These are phyloP conservation scores for Phytophthora hybrid DNA, from an alignment of 352 stramenopile genomes.

Conservation along the genomic window DNA sequence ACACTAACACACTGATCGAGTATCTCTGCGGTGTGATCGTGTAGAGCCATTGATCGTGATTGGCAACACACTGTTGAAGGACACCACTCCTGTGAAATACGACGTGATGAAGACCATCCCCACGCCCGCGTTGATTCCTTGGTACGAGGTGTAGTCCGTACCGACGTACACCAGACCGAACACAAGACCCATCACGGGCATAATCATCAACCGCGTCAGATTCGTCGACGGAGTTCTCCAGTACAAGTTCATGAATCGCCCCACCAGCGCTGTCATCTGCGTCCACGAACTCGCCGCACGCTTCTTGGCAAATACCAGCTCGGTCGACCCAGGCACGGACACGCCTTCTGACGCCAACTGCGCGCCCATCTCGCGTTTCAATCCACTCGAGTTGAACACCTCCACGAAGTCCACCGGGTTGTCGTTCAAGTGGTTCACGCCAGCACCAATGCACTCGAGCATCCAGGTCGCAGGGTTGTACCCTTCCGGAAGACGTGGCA, in stretches of 20 bases:
- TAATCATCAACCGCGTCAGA: slow-evolving; percentile 17
- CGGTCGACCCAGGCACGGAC: slow-evolving; percentile 8
- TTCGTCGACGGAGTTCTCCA: slow-evolving; percentile 33
- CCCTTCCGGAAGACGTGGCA: slow-evolving; percentile 49
- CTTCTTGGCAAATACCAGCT: slow-evolving; percentile 47
- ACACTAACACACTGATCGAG: slow-evolving; percentile 44
- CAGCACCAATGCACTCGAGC: slow-evolving; percentile 81
- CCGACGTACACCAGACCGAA: slow-evolving; percentile 26
- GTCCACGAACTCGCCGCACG: slow-evolving; percentile 37
- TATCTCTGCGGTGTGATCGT: slow-evolving; percentile 44
- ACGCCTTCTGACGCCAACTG: slow-evolving; percentile 40
- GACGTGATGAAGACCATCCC: slow-evolving; percentile 71
- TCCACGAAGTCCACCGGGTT: slow-evolving; percentile 36
- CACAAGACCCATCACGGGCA: slow-evolving; percentile 13
- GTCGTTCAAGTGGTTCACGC: slow-evolving; percentile 34
- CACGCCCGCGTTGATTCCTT: slow-evolving; percentile 18
- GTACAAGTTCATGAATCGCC: slow-evolving; percentile 38
- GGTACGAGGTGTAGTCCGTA: slow-evolving; percentile 20
- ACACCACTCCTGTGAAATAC: slow-evolving; percentile 78
- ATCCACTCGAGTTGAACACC: slow-evolving; percentile 37
- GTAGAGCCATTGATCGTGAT: slow-evolving; percentile 63
- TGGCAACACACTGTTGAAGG: slow-evolving; percentile 68
- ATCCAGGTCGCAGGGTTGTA: slow-evolving; percentile 93
- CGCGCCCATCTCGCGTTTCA: slow-evolving; percentile 32
- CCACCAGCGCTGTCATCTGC: slow-evolving; percentile 43